Evolutionary conservation across 306 rosid genomes (phyloP), one percentile per base, ranked within the genome.

Genomic region (Clitoria ternatea): DNA sequence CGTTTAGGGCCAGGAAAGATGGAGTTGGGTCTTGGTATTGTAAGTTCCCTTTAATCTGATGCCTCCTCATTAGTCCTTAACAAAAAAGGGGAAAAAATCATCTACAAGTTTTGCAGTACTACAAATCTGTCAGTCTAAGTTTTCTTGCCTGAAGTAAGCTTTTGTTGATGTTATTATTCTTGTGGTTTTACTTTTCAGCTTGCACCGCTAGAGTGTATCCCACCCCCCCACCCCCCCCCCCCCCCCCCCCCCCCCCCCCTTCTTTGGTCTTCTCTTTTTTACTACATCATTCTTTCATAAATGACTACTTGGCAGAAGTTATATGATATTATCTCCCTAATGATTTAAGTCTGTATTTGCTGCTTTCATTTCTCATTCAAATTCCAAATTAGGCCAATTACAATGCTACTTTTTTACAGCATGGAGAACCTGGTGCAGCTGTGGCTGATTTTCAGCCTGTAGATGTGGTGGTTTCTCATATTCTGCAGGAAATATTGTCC

Each of bases 11-110:
- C 92, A 17, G 88, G 86, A 73, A 86, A 94, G 79, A 91, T 94
- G 95, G 99, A 91, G 77, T 83, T 91, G 47, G 99, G 97, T 69
- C 96, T 94, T 80, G 99, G 99, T 78, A 81, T 94, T 71, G 99
- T 94, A 87, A 79, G 99, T 83, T 52, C 43, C 45, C 57, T 80
- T 59, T 39, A 53, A 5, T 24, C 37, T 29, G 33, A 18, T 6
- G 26, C 66, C 60, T 57, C 73, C 62, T 59, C 37, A 48, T 17
- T 26, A 44, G 42, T 57, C 73, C 62, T 59, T 32, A 48, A 20
- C 30, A 44, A 47, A 32, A 69, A 36, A 65, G 23, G 2, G 1
- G 2, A 3, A 20, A 47, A 29, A 49, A 14, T 22, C n/a, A n/a
- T 56, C 12, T 23, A 15, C 54, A 23, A 32, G 0, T 42, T 19